Base-by-base conservation (phyloP, 78 protist genomes). In the Planoprotostelium fungivorum region DNA sequence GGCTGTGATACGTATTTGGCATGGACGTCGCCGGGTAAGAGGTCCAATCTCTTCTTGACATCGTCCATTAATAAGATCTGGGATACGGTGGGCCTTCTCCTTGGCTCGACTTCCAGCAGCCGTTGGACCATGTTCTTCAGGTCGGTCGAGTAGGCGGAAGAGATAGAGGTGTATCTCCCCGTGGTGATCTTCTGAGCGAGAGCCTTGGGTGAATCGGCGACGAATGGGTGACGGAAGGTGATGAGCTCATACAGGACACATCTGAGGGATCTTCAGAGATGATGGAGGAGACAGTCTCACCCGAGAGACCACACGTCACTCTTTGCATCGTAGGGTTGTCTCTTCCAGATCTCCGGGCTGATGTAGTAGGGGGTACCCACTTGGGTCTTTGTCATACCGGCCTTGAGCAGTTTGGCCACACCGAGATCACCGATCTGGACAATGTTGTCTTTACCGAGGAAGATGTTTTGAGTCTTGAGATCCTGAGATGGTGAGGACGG, bases 301-400 rank as follows among this genome's bases (percentile, higher is more conserved):
- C 97, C 98, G 0, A 97, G 83, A 0, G 96, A 86, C 97, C 97
- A 97, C 28, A 95, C 16, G 89, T 97, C 98, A 38, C 85, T 85
- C 86, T 94, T 94, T 36, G 84, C 36, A 90, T 93, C 83, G 89
- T 97, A 96, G 10, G 93, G 93, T 86, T n/a, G 85, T 5, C 29
- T 0, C n/a, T 10, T 0, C 96, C 95, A 92, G 0, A 95, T n/a
- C 89, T 97, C 97, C 16, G 97, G 98, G 37, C 94, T 87, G 28
- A 95, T 31, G 90, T 95, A 97, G 89, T 90, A 95, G 25, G 97
- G 98, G 37, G 97, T 97, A 35, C 73, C 94, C 34, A 93, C 86
- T 85, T 84, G 94, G 34, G 94, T 86, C 1, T 35, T 38, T 9
- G 91, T 86, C 31, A 84, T 37, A 1, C 29, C 23, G 1, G 91